Evolutionary conservation across 202 grass and related monocot species (phyloP), one percentile per base, ranked within the genome.

Genomic region (Elaeis oleifera): DNA sequence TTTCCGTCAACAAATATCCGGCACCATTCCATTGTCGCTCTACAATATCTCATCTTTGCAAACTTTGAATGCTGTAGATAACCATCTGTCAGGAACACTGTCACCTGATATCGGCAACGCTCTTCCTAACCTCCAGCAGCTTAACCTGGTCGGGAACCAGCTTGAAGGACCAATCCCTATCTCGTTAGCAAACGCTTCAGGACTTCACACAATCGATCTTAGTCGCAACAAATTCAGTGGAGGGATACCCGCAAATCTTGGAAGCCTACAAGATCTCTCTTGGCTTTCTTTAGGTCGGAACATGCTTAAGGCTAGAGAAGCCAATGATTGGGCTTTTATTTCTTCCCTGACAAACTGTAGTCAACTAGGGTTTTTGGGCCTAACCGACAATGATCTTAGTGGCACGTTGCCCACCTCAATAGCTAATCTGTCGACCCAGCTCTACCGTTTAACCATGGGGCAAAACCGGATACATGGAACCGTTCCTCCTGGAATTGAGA

Each of bases 161-260:
- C 48, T 89, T 39, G 49, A 61, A 7, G 85, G 85, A 31, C 54
- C 57, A 0, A 89, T 89, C 53, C 85, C 85, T 4, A 26, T 21
- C 49, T 89, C 80, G 0, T 56, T 84, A 50, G 56, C 58, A 6
- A 89, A 89, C 13, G 70, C 81, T 1, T 71, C 77, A 1, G 19
- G 60, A 0, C 53, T 89, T 6, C 3, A 4, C 32, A 0, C 0
- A 0, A 61, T 89, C 11, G 23, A 58, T 59, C 60, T 89, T 4
- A 15, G 1, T 0, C 0, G n/a, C 13, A 86, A 90, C 60, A 58
- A 1, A 0, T 72, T 90, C 13, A 75, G 50, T 5, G 71, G 87
- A 3, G 4, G 50, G 14, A 63, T 7, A 16, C 24, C 7, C 15
- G 69, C 21, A 51, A 79, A 31, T 51, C 49, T 90, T 27, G 81